Evolutionary conservation across 768 basidiomycete species (phyloP), one percentile per base, ranked within the genome.

Genomic region (Coprinopsis strossmayeri): DNA sequence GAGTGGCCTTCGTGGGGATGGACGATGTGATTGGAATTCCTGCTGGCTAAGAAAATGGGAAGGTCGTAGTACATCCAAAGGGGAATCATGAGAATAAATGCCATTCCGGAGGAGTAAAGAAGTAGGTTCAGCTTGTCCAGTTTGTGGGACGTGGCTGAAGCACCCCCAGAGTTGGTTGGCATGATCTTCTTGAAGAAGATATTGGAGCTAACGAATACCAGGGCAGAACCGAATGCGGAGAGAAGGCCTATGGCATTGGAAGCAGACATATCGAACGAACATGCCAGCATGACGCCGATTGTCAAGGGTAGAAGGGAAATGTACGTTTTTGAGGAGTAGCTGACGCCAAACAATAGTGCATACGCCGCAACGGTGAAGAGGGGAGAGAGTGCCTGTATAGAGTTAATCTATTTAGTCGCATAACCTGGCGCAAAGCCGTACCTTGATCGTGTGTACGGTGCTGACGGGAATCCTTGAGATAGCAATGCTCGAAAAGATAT

Each of bases 141-240:
- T 66, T 91, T 92, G 62, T 87, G 86, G 2, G 77, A 66, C 1
- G 72, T 66, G 50, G 60, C 59, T 3, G 69, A 58, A 17, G 67
- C 50, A 26, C 69, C 67, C 18, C 71, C 68, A 3, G 68, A 59
- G 45, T 74, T 74, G 5, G 78, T 73, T 1, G 96, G 96, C 78
- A 99, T 86, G 54, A 98, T 84, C 72, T 95, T 98, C 70, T 99
- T 99, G 78, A 95, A 97, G 66, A 94, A 96, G 58, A 99, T 98
- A 67, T 99, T 99, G 54, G 92, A 94, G 57, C 87, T 87, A 53
- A 99, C 96, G 63, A 99, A 98, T 55, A 99, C 84, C 50, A 99
- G 69, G 25, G 96, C 96, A 10, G 93, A 96, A 13, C 95, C 95
- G 60, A 99, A 93, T 2, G 96, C 95, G 64, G 90, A 96, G 23